Percentiles rank a stretch among this genome's conserved stretches.
Conservation (phyloP, 2,329 filamentous ascomycete genomes). For the Bipolaris sorokiniana region DNA sequence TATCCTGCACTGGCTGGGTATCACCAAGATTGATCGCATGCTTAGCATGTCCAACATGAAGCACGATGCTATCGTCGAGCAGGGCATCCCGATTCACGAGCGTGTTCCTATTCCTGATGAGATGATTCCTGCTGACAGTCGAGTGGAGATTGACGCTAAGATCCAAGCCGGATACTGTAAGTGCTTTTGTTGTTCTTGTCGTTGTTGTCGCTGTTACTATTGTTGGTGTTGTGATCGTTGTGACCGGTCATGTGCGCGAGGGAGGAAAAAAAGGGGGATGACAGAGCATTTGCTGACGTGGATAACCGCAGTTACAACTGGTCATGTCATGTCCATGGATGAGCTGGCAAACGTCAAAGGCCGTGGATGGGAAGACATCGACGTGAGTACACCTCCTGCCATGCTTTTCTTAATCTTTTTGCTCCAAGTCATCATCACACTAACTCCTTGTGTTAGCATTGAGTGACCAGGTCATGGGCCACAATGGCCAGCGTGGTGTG, state of each 20-base stretch:
- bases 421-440: conserved; percentile 10
- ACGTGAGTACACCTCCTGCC: conserved; percentile 46
- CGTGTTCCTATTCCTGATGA: conserved; percentile 90
- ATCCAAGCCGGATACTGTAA: conserved; percentile 86
- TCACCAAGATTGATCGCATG: conserved; percentile 98
- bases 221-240: background rate
- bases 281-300: conserved; percentile 25
- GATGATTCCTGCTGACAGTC: conserved; percentile 90
- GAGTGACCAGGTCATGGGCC: conserved; percentile 20
- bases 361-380: conserved; percentile 82
- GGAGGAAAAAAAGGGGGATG: too few species aligned
- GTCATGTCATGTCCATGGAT: conserved; percentile 85
- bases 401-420: conserved; percentile 9
- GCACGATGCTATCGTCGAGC: conserved; percentile 84
- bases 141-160: conserved; percentile 99
- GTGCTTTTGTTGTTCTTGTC: conserved; percentile 36
- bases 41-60: conserved; percentile 99
- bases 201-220: background rate
- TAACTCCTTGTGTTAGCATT: conserved; percentile 42
- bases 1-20: conserved; percentile 96
- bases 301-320: conserved; percentile 70
- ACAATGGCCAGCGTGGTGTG: conserved; percentile 1
- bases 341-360: conserved; percentile 87
- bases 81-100: conserved; percentile 87
- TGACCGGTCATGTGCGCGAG: background rate